Percentiles rank a stretch among this genome's conserved stretches.
These are phyloP conservation scores for Triticum turgidum DNA, from an alignment of 176 grass and related monocot species.

Conservation along the genomic window DNA sequence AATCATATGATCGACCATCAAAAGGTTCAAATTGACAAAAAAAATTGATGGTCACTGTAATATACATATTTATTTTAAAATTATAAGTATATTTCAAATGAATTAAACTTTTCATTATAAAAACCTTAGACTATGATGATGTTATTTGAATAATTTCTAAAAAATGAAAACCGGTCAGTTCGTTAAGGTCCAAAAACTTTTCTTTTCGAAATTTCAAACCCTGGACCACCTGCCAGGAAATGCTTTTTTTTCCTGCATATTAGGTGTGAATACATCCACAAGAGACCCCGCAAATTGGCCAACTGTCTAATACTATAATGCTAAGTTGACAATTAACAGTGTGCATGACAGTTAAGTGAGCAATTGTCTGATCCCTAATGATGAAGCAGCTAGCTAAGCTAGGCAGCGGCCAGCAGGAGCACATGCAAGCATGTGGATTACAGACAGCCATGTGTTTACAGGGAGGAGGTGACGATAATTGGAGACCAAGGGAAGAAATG, in stretches of 20 bases:
- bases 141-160: not conserved
- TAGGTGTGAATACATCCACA: not conserved
- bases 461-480: not conserved
- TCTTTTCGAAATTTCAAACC: too few species aligned
- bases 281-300: not conserved
- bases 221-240: not conserved
- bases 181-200: too few species aligned
- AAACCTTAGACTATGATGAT: not conserved
- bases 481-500: not conserved
- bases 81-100: not conserved
- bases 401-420: not conserved
- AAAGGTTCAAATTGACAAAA: not conserved
- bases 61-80: not conserved
- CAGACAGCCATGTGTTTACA: not conserved
- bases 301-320: not conserved
- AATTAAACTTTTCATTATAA: not conserved
- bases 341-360: not conserved
- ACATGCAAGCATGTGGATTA: conserved; percentile 14
- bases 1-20: not conserved
- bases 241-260: not conserved
- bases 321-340: not conserved
- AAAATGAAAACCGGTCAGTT: not conserved
- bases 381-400: not conserved
- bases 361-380: not conserved
- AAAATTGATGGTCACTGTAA: not conserved